Percentiles rank a stretch among this genome's conserved stretches.
Conservation (phyloP, 495 filamentous ascomycete genomes). For the Aspergillus olivimuriae region DNA sequence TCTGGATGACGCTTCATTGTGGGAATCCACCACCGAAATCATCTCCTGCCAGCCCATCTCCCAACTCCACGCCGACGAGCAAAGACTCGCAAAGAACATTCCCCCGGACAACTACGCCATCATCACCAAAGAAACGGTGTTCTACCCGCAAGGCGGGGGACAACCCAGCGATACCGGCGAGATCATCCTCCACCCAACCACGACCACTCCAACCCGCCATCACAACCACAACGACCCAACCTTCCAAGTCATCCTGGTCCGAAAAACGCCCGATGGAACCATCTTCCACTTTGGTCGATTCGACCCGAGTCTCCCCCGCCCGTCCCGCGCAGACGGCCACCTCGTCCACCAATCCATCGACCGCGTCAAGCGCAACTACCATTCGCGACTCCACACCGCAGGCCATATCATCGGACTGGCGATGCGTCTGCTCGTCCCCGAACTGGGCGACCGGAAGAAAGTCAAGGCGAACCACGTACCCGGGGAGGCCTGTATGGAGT, state of each 20-base stretch:
- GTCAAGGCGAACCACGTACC: constrained; percentile 59
- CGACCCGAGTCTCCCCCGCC: constrained; percentile 1
- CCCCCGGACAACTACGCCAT: constrained; percentile 25
- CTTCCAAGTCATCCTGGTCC: constrained; percentile 48
- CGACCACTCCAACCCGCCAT: constrained; percentile 13
- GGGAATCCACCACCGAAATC: constrained; percentile 39
- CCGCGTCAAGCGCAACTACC: constrained; percentile 44
- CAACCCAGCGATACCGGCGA: constrained; percentile 56
- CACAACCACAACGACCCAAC: too few species aligned
- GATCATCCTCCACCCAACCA: constrained; percentile 28
- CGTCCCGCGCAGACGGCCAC: constrained; percentile 29
- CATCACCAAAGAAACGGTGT: constrained; percentile 51
- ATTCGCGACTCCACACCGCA: constrained; percentile 57
- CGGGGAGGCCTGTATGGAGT: constrained; percentile 53
- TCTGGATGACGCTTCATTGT: constrained; percentile 47
- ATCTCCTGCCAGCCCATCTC: constrained; percentile 40
- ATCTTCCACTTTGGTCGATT: constrained; percentile 57
- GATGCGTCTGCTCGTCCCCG: constrained; percentile 44
- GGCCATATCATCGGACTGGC: constrained; percentile 59
- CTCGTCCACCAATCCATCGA: constrained; percentile 47
- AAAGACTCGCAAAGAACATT: constrained; percentile 19
- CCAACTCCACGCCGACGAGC: constrained; percentile 40
- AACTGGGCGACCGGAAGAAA: constrained; percentile 40
- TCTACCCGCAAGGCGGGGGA: constrained; percentile 61
- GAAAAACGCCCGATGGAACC: constrained; percentile 37